phyloP scores from a whole-genome alignment of 106 monocot genomes.

The Ottelia alismoides region DNA sequence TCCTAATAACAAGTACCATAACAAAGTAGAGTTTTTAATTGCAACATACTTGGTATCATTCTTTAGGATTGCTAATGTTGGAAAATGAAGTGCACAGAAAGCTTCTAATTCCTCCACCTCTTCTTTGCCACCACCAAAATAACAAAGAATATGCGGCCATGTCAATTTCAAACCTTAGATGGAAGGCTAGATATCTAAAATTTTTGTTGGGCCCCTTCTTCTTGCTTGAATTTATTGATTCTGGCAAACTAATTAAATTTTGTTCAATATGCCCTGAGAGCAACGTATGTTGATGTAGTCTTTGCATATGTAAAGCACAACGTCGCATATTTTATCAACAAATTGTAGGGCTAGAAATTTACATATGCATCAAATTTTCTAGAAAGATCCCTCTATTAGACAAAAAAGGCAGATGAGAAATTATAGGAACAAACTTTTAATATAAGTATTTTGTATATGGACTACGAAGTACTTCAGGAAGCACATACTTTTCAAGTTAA shows the following conservation, averaged over 20 bases:
- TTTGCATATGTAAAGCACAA: conserved; percentile 68
- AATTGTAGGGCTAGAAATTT: conserved; percentile 92
- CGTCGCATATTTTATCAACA: conserved; percentile 71
- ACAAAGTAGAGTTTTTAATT: too few species aligned
- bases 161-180: conserved; percentile 97
- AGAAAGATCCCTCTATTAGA: conserved; percentile 12
- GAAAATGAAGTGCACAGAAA: conserved; percentile 79
- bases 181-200: conserved; percentile 80
- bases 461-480: too few species aligned
- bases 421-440: too few species aligned
- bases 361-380: conserved; percentile 94
- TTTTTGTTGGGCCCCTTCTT: not conserved
- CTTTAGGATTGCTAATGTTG: conserved; percentile 48
- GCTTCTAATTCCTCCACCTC: conserved; percentile 88
- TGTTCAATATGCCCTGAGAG: conserved; percentile 32
- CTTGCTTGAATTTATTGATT: not conserved
- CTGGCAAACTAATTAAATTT: conserved; percentile 59
- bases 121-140: conserved; percentile 94
- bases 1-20: too few species aligned
- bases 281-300: conserved; percentile 43
- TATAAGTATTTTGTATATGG: too few species aligned
- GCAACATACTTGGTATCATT: conserved; percentile 63
- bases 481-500: too few species aligned
- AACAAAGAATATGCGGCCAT: conserved; percentile 99
- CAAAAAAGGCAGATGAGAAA: too few species aligned